These are phyloP conservation scores for Endoconidiophora laricicola DNA, from an alignment of 2,329 filamentous ascomycete genomes.

Conservation along the genomic window DNA sequence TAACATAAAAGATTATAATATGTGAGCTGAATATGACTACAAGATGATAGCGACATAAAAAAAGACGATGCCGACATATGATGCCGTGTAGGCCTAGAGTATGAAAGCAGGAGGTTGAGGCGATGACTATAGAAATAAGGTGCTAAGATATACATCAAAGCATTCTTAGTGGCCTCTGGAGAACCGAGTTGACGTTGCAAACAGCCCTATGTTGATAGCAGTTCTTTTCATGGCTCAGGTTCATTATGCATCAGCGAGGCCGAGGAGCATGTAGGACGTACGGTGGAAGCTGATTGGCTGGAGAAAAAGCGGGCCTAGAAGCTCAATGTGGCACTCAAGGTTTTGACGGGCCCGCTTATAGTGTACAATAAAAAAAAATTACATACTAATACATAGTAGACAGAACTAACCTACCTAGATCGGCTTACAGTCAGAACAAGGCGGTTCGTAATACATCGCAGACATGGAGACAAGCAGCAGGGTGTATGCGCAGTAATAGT, in stretches of 20 bases:
- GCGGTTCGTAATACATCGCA: background rate
- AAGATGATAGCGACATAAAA: background rate
- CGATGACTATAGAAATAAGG: too few species aligned
- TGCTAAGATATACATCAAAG: too few species aligned
- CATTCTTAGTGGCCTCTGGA: too few species aligned
- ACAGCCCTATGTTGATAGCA: background rate
- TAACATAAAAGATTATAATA: background rate
- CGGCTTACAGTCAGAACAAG: background rate
- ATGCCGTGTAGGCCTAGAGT: too few species aligned
- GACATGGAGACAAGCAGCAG: background rate
- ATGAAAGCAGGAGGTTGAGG: too few species aligned
- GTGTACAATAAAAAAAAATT: too few species aligned
- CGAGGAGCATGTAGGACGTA: conserved; percentile 13
- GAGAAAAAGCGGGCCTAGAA: conserved; percentile 7
- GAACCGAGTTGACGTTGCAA: background rate
- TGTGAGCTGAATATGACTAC: background rate
- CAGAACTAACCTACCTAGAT: background rate
- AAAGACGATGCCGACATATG: too few species aligned
- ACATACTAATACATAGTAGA: too few species aligned
- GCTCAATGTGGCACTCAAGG: conserved; percentile 11
- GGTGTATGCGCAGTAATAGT: too few species aligned
- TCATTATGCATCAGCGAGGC: conserved; percentile 9
- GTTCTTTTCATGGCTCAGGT: background rate
- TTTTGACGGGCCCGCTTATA: conserved; percentile 4
- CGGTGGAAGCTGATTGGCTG: conserved; percentile 11